Base-by-base conservation (phyloP, 805 yeast species). In the Starmerella powellii region DNA sequence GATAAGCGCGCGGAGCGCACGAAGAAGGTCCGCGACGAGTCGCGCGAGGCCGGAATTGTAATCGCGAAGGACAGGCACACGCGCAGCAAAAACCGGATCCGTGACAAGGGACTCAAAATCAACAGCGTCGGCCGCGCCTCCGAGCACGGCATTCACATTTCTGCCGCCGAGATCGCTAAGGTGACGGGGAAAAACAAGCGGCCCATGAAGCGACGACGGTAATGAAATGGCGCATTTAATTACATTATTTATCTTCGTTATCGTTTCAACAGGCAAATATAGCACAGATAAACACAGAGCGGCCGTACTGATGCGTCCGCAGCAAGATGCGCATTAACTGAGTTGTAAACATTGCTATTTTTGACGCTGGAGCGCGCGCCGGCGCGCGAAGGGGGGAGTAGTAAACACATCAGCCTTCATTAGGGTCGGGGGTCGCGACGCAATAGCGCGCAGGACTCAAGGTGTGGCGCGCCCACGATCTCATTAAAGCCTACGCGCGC, bases 41-140 rank as follows among this genome's bases (percentile, higher is more conserved):
- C 98, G 6, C 71, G 67, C 47, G 88, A 88, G 16, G 94, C 93
- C 4, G 97, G 97, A 12, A 82, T 88, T 42, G 71, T 91, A n/a
- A 64, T 88, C 33, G 76, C 94, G 3, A 77, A 72, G 21, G 58
- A 56, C 78, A 26, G 41, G 8, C 41, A 63, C 62, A 35, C 67
- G 63, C 63, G 72, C 41, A 56, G 54, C 56, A 57, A 65, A 55
- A 62, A 58, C 26, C 60, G 67, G 38, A 55, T 60, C 40, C 70
- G 95, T 57, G 80, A 82, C 51, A 71, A 83, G 47, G 97, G 96
- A 3, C 68, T 88, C 50, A 74, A 78, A 60, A 78, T 88, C 46
- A 54, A 54, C 34, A 44, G 50, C 12, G 44, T 54, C 6, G 58
- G 58, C 16, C 46, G 43, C 13, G 54, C 56, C 12, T 45, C 55